Conservation (phyloP, 176 grass and related monocot genomes). For the Oryza meridionalis region DNA sequence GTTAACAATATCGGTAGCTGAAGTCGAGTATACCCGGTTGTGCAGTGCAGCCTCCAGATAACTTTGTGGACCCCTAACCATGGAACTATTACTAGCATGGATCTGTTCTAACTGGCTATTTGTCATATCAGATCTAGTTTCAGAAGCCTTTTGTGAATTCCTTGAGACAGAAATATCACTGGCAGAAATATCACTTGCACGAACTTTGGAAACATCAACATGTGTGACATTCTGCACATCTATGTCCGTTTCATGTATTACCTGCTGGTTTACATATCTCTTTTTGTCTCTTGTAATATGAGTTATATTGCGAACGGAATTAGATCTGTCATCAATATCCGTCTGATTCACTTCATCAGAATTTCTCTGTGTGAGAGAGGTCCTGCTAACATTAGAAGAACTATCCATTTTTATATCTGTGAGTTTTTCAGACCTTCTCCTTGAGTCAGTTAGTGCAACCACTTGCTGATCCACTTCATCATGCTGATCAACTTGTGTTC, state of each 20-base stretch:
- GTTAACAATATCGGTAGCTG: slow-evolving; percentile 38
- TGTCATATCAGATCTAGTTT: slow-evolving; percentile 45
- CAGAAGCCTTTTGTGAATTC: slow-evolving; percentile 41
- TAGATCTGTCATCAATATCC: slow-evolving; percentile 44
- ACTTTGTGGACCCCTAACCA: slow-evolving; percentile 31
- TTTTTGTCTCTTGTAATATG: slow-evolving; percentile 63
- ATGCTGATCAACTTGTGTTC: slow-evolving; percentile 41
- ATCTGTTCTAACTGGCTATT: slow-evolving; percentile 24
- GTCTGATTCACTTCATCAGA: slow-evolving; percentile 51
- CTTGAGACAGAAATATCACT: slow-evolving; percentile 40
- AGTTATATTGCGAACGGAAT: slow-evolving; percentile 54
- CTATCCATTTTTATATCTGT: slow-evolving; percentile 44
- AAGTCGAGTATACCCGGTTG: slow-evolving; percentile 27
- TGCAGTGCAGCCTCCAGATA: slow-evolving; percentile 31
- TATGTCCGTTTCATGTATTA: slow-evolving; percentile 55
- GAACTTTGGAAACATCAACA: slow-evolving; percentile 50
- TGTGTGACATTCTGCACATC: slow-evolving; percentile 57
- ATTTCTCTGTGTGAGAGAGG: slow-evolving; percentile 41
- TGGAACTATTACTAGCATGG: slow-evolving; percentile 34
- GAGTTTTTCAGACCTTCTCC: slow-evolving; percentile 40
- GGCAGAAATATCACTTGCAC: slow-evolving; percentile 44
- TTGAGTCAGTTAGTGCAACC: slow-evolving; percentile 31
- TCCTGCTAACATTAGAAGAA: slow-evolving; percentile 37
- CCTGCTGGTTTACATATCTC: slow-evolving; percentile 62
- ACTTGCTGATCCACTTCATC: slow-evolving; percentile 53